phyloP scores from a whole-genome alignment of 257 asterid species.

The Fraxinus quadrangulata region DNA sequence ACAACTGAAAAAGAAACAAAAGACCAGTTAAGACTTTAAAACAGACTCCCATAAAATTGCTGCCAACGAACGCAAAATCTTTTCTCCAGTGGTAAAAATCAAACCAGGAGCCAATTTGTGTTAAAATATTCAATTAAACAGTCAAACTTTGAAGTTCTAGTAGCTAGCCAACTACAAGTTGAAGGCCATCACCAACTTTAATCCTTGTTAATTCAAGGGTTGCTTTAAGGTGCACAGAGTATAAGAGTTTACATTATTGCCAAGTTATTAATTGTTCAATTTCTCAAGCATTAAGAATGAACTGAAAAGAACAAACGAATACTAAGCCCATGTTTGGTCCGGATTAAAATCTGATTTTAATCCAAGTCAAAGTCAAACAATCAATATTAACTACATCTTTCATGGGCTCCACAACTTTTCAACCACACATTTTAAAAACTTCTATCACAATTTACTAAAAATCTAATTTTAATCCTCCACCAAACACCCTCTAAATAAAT shows the following conservation, averaged over 20 bases:
- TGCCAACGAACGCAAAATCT: background rate
- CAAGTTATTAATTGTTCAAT: background rate
- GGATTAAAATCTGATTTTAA: too few relatives aligned
- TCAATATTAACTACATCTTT: too few relatives aligned
- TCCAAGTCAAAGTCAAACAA: too few relatives aligned
- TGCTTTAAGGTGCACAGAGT: background rate
- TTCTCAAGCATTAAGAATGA: background rate
- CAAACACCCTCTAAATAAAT: background rate
- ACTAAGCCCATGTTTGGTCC: background rate
- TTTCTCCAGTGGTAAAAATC: background rate
- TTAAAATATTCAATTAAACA: background rate
- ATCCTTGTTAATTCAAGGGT: conserved; percentile 1
- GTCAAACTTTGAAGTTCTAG: background rate
- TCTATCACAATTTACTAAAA: too few relatives aligned
- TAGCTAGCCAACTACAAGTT: conserved; percentile 10
- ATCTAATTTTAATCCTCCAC: too few relatives aligned
- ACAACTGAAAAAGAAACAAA: conserved; percentile 61
- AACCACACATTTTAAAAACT: too few relatives aligned
- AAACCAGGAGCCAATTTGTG: background rate
- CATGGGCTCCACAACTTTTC: too few relatives aligned
- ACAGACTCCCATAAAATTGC: background rate
- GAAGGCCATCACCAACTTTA: conserved; percentile 21
- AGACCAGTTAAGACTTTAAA: conserved; percentile 14
- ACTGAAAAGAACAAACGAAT: background rate
- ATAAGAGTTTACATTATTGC: conserved; percentile 1